A percentile compares a stretch with the other conserved stretches of the same genome.
phyloP scores from a whole-genome alignment of 331 rosid species.

The Erythrophleum ivorense region DNA sequence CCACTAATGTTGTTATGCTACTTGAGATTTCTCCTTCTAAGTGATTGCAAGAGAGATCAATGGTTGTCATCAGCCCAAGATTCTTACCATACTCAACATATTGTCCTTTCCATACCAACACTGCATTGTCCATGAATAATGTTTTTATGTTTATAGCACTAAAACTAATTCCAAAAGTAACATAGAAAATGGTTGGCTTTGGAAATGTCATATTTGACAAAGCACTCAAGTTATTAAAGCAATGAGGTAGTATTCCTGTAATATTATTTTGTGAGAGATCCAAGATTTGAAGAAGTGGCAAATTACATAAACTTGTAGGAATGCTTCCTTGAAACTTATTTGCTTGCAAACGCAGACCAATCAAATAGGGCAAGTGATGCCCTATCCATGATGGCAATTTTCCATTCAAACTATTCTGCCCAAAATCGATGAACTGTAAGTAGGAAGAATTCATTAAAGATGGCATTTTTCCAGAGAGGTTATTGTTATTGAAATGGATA shows the following conservation, averaged over 20 bases:
- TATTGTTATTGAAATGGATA: background rate
- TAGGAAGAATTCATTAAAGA: background rate
- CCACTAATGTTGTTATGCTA: slow-evolving; percentile 30
- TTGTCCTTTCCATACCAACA: slow-evolving; percentile 18
- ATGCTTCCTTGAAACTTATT: background rate
- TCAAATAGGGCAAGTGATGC: background rate
- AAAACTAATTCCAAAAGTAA: no score
- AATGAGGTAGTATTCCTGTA: background rate
- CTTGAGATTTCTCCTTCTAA: slow-evolving; percentile 24
- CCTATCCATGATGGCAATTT: background rate
- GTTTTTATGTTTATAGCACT: no score
- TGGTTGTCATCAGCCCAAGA: no score
- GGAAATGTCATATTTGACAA: background rate
- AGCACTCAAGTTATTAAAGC: background rate
- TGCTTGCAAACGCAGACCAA: background rate
- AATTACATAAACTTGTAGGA: background rate
- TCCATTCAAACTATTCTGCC: background rate
- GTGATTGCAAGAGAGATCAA: background rate
- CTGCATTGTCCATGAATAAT: background rate
- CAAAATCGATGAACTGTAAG: background rate
- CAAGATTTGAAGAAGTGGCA: background rate
- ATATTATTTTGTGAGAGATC: background rate
- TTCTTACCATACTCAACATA: no score
- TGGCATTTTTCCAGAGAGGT: background rate
- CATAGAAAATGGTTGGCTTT: background rate